phyloP scores from a whole-genome alignment of 345 rosid species.

The Eucalyptus dawsonii region DNA sequence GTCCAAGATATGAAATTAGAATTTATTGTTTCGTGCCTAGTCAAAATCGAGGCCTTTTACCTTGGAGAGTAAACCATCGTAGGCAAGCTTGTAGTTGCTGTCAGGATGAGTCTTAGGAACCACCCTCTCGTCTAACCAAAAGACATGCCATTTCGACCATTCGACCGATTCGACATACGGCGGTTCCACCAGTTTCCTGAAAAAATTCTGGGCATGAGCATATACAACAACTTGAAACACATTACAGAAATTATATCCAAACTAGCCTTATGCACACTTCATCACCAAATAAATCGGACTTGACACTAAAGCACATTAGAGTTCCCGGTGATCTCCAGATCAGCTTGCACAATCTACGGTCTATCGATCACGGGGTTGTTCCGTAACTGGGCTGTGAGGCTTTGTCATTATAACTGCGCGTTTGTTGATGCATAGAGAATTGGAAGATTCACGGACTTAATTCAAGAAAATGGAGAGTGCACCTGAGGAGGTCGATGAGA shows the following conservation, averaged over 20 bases:
- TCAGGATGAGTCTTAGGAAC: conserved; percentile 78
- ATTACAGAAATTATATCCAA: background rate
- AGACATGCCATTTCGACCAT: conserved; percentile 86
- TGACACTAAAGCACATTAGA: background rate
- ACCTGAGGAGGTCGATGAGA: conserved; percentile 65
- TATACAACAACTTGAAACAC: background rate
- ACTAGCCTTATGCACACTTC: background rate
- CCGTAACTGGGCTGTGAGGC: background rate
- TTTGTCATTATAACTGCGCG: background rate
- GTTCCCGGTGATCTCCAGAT: background rate
- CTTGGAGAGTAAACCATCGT: conserved; percentile 52
- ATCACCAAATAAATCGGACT: background rate
- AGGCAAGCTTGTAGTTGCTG: conserved; percentile 80
- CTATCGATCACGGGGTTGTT: background rate
- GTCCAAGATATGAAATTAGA: background rate
- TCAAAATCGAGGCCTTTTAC: conserved; percentile 8
- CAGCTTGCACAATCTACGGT: background rate
- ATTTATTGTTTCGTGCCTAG: background rate
- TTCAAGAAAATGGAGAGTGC: background rate
- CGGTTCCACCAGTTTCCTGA: conserved; percentile 54
- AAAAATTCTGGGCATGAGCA: background rate
- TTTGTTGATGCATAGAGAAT: background rate
- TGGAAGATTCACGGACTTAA: background rate
- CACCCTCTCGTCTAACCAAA: conserved; percentile 92
- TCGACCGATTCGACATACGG: conserved; percentile 53